These are phyloP conservation scores for Amaranthus palmeri DNA, from an alignment of 148 eudicot species.

Conservation along the genomic window DNA sequence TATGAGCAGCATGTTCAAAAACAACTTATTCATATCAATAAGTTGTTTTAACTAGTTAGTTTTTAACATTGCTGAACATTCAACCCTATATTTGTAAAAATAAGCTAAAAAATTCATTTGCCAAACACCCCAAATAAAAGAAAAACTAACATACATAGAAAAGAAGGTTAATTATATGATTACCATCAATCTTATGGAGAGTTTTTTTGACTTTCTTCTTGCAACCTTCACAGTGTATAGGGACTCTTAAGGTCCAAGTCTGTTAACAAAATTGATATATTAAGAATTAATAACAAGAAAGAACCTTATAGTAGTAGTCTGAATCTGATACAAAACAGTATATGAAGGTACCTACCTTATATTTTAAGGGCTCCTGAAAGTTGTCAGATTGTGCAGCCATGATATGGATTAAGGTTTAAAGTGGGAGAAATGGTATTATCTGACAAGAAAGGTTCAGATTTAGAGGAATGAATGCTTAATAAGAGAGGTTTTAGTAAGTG, in stretches of 20 bases:
- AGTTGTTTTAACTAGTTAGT: too few relatives aligned
- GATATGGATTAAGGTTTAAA: background rate
- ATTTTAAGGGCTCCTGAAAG: slow-evolving; percentile 22
- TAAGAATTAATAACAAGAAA: background rate
- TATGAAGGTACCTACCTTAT: slow-evolving; percentile 19
- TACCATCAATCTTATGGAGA: slow-evolving; percentile 73
- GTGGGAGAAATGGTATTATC: too few relatives aligned
- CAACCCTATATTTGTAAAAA: too few relatives aligned
- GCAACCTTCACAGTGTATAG: slow-evolving; percentile 90
- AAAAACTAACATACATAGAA: background rate
- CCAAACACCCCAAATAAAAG: too few relatives aligned
- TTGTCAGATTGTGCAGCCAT: slow-evolving; percentile 32
- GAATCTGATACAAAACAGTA: background rate
- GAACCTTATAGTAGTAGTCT: background rate
- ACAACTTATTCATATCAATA: too few relatives aligned
- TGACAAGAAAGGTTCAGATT: background rate
- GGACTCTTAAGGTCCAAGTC: slow-evolving; percentile 83
- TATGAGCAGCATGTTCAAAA: too few relatives aligned
- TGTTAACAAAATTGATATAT: slow-evolving; percentile 17
- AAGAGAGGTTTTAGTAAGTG: slow-evolving; percentile 8
- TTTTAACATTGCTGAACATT: too few relatives aligned
- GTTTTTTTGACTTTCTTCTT: slow-evolving; percentile 81
- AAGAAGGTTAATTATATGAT: background rate
- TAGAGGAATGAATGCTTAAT: slow-evolving; percentile 10
- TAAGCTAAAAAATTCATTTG: too few relatives aligned